Conservation (phyloP, 306 rosid genomes). For the Rosa lucieae region DNA sequence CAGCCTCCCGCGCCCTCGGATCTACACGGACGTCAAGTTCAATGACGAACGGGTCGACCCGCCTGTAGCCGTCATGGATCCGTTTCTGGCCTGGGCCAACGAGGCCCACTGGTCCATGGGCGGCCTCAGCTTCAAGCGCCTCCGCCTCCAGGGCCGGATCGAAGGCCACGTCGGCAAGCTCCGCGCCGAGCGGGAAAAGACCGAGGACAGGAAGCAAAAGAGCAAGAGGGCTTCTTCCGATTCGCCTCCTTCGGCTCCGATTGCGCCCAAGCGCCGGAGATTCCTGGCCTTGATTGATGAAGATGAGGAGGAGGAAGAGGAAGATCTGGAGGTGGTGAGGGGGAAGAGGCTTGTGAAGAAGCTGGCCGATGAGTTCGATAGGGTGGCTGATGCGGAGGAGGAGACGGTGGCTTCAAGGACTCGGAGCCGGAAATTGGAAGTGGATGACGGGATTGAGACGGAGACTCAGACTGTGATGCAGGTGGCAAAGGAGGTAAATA, state of each 20-base stretch:
- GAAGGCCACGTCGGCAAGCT: constrained; percentile 72
- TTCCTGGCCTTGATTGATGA: constrained; percentile 37
- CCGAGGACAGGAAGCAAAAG: constrained; percentile 19
- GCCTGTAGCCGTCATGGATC: constrained; percentile 52
- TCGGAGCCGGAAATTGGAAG: constrained; percentile 34
- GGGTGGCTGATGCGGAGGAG: constrained; percentile 55
- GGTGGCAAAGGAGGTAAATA: constrained; percentile 34
- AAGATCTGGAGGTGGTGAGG: neutral
- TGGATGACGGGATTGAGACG: constrained; percentile 8
- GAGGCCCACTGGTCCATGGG: constrained; percentile 99
- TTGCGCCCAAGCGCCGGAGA: constrained; percentile 47
- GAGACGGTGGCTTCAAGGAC: constrained; percentile 22
- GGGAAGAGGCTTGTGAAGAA: constrained; percentile 70
- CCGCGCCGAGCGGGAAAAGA: constrained; percentile 49
- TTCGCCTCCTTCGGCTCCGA: constrained; percentile 77
- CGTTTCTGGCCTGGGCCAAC: constrained; percentile 67
- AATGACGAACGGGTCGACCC: constrained; percentile 70
- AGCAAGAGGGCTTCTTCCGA: neutral
- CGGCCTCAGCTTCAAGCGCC: constrained; percentile 69
- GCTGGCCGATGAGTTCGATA: constrained; percentile 77
- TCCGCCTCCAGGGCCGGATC: constrained; percentile 75
- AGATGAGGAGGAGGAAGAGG: constrained; percentile 13
- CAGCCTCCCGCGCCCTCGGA: constrained; percentile 85
- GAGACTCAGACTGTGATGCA: constrained; percentile 23
- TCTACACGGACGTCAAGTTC: constrained; percentile 69